Conservation (phyloP, 2,329 filamentous ascomycete genomes). For the Coleophoma eucalyptorum region DNA sequence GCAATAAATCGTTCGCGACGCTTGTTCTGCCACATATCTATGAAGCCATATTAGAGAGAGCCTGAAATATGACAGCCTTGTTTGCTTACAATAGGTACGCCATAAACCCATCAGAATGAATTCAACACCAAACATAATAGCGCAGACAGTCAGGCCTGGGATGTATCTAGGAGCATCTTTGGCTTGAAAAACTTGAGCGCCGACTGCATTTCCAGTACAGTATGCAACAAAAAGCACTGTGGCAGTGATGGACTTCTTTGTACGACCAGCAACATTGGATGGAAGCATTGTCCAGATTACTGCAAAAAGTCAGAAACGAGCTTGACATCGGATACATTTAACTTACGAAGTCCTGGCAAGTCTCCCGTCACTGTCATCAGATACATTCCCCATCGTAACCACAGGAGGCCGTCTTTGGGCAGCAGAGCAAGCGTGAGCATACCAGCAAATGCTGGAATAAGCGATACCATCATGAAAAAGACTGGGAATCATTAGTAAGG, state of each 20-base stretch:
- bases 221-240: conserved; percentile 43
- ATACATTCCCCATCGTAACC: conserved; percentile 30
- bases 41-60: background rate
- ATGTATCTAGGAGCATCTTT: conserved; percentile 45
- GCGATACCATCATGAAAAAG: background rate
- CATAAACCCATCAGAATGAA: background rate
- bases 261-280: conserved; percentile 34
- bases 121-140: conserved; percentile 16
- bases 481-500: conserved; percentile 11
- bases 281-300: conserved; percentile 30
- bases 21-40: background rate
- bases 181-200: conserved; percentile 47
- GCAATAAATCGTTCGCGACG: background rate
- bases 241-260: conserved; percentile 41
- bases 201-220: conserved; percentile 50
- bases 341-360: conserved; percentile 21
- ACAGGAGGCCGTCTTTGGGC: conserved; percentile 18
- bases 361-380: conserved; percentile 24
- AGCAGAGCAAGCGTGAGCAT: conserved; percentile 27
- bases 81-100: background rate
- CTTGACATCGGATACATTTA: background rate
- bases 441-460: background rate
- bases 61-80: background rate
- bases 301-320: conserved; percentile 2
- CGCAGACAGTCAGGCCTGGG: conserved; percentile 41